Base-by-base conservation (phyloP, 495 filamentous ascomycete genomes). In the Thozetella sp. region DNA sequence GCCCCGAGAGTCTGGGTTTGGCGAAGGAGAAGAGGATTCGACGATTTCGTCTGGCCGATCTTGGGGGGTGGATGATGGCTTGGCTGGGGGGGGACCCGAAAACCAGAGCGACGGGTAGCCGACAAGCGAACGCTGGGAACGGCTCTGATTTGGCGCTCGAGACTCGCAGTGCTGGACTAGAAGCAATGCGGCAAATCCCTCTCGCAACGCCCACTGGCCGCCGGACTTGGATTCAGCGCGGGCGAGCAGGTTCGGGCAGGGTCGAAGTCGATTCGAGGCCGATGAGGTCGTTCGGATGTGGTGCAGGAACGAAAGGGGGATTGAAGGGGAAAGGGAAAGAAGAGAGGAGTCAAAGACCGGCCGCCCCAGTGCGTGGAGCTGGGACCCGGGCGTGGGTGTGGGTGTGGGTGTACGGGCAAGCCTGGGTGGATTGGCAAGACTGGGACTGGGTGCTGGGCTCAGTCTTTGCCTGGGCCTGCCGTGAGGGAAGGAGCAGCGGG, bases 21-120 rank as follows among this genome's bases (percentile, higher is more conserved):
- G 43, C 43, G 43, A n/a, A 10, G 43, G n/a, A 48, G 30, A n/a
- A 48, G 43, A 15, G 12, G 43, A 9, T 10, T 10, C 9, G 30
- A 17, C 9, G 6, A n/a, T 10, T 48, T 48, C 20, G 43, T 9
- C 11, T 48, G 43, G 43, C n/a, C n/a, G n/a, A n/a, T 48, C 43
- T n/a, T 10, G n/a, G 9, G 6, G 12, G 43, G 43, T 48, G 43
- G 43, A 48, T 48, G 43, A n/a, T 48, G 43, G 43, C 30, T 37
- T 6, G 30, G 30, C 6, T 6, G 30, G 6, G 30, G 30, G 30
- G 15, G 43, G 43, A 20, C 43, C 43, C 43, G 43, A 48, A 48
- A 48, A 48, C 43, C 43, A 48, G 43, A 48, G 43, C 43, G 43
- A 48, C 43, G 43, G 43, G 43, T 48, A 19, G n/a, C 30, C 30